phyloP scores from a whole-genome alignment of 2,329 filamentous ascomycete genomes.

The Pleoardoris graminearum region DNA sequence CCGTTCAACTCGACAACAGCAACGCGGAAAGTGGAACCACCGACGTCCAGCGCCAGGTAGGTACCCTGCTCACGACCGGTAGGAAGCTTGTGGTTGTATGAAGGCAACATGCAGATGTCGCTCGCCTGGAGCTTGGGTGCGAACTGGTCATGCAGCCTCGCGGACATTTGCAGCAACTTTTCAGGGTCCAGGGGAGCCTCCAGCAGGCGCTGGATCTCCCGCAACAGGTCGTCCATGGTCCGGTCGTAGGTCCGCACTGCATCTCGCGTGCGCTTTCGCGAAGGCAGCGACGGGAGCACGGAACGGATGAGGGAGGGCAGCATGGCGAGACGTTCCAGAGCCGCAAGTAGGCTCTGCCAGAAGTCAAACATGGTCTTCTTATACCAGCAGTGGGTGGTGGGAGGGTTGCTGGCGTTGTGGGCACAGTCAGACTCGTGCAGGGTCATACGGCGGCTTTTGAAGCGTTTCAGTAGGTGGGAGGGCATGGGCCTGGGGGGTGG shows the following conservation, averaged over 20 bases:
- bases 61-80: conserved; percentile 63
- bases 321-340: conserved; percentile 46
- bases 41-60: conserved; percentile 65
- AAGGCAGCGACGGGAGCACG: conserved; percentile 39
- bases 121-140: conserved; percentile 58
- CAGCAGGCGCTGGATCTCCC: conserved; percentile 49
- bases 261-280: conserved; percentile 40
- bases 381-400: conserved; percentile 31
- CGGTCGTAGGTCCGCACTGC: conserved; percentile 48
- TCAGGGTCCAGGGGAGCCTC: conserved; percentile 49
- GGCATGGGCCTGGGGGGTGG: conserved; percentile 35
- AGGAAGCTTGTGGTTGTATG: conserved; percentile 65
- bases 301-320: conserved; percentile 46
- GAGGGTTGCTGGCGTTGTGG: conserved; percentile 22
- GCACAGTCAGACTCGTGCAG: conserved; percentile 28
- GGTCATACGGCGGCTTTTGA: conserved; percentile 43
- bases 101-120: conserved; percentile 66
- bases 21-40: conserved; percentile 67
- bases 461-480: conserved; percentile 37
- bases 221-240: conserved; percentile 54
- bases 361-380: conserved; percentile 46
- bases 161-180: conserved; percentile 51
- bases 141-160: conserved; percentile 56
- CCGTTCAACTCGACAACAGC: conserved; percentile 62
- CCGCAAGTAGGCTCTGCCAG: conserved; percentile 44